Evolutionary conservation across 768 basidiomycete species (phyloP).

Genomic region (Strobilomyces echinocephalus): DNA sequence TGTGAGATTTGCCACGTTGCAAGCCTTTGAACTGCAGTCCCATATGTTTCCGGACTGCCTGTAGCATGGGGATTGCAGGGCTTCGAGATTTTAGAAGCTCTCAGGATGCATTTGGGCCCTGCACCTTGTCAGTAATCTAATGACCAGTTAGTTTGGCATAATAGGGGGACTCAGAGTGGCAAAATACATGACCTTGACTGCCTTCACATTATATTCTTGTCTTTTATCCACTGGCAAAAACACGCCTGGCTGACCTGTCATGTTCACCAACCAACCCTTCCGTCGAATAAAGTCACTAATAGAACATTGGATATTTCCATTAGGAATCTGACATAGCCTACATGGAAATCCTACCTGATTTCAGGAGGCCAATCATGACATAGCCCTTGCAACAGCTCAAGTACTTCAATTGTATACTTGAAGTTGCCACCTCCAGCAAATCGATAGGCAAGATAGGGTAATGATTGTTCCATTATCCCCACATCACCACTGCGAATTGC

Average conservation of each 20-base stretch:
- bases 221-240: conserved; percentile 30
- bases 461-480: background rate
- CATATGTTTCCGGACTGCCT: no score
- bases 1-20: no score
- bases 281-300: background rate
- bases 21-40: no score
- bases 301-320: no score
- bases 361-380: background rate
- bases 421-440: background rate
- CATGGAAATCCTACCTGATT: no score
- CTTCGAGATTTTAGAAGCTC: no score
- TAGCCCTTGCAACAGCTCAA: background rate
- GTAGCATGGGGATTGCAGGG: no score
- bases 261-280: conserved; percentile 28
- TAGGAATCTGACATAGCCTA: no score
- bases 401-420: background rate
- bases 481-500: background rate
- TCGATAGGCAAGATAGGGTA: background rate
- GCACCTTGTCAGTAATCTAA: no score
- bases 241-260: conserved; percentile 16
- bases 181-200: conserved; percentile 35
- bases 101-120: no score
- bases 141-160: no score
- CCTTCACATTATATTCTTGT: conserved; percentile 36
- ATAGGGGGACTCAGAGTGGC: no score